Evolutionary conservation across 257 asterid species (phyloP).

Genomic region (Plantago major): DNA sequence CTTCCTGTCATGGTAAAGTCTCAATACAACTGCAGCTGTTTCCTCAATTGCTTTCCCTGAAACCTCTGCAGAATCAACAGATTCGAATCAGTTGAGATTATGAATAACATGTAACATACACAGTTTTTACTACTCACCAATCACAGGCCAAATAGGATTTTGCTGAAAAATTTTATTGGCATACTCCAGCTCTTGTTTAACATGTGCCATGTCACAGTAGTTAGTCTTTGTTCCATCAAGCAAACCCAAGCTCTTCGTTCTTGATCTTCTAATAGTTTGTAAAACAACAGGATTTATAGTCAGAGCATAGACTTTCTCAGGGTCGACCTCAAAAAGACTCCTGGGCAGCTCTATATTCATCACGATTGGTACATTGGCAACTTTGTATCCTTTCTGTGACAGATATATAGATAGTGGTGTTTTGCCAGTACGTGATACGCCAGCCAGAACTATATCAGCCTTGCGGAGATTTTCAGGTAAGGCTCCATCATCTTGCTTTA

Average conservation of each 20-base stretch:
- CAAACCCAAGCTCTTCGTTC: constrained; percentile 79
- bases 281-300: constrained; percentile 77
- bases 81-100: constrained; percentile 7
- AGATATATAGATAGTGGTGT: constrained; percentile 86
- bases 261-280: constrained; percentile 72
- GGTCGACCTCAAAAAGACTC: constrained; percentile 74
- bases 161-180: constrained; percentile 64
- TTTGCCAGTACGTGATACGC: constrained; percentile 92
- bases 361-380: constrained; percentile 91
- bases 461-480: constrained; percentile 63
- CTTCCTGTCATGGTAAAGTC: constrained; percentile 82
- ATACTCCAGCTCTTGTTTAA: constrained; percentile 62
- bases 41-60: constrained; percentile 94
- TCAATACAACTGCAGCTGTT: constrained; percentile 84
- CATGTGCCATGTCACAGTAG: constrained; percentile 72
- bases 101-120: not conserved
- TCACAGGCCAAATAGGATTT: constrained; percentile 95
- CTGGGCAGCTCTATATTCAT: constrained; percentile 58
- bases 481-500: constrained; percentile 96
- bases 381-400: constrained; percentile 94
- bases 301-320: constrained; percentile 76
- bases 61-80: constrained; percentile 60
- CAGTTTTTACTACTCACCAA: constrained; percentile 46
- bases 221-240: constrained; percentile 40
- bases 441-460: constrained; percentile 78